phyloP scores from a whole-genome alignment of 2,329 filamentous ascomycete genomes.

The Fusarium goolgardi region DNA sequence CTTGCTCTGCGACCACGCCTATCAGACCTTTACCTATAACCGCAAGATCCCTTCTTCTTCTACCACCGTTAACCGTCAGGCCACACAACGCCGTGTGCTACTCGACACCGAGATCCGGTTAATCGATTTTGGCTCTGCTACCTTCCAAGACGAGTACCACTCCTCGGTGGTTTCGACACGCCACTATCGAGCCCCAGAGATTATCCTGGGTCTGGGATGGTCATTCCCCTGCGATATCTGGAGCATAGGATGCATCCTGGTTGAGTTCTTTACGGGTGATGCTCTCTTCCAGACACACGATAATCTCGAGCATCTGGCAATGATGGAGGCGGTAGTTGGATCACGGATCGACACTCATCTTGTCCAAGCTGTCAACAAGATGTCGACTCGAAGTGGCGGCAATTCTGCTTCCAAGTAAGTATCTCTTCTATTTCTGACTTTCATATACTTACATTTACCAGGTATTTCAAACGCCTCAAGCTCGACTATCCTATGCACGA shows the following conservation, averaged over 20 bases:
- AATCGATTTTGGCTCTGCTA: constrained; percentile 78
- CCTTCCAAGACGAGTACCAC: constrained; percentile 79
- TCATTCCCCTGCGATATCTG: constrained; percentile 79
- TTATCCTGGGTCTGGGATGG: constrained; percentile 77
- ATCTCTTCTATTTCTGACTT: neutral
- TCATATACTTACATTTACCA: constrained; percentile 51
- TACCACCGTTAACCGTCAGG: constrained; percentile 67
- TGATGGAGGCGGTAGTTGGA: constrained; percentile 78
- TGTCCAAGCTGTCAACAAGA: constrained; percentile 62
- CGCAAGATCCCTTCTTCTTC: constrained; percentile 76
- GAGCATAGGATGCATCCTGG: constrained; percentile 79
- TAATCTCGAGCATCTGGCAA: constrained; percentile 78
- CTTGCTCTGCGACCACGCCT: constrained; percentile 71
- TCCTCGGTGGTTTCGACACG: constrained; percentile 77
- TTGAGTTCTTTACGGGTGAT: constrained; percentile 78
- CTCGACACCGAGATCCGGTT: constrained; percentile 76
- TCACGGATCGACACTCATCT: constrained; percentile 68
- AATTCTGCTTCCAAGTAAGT: constrained; percentile 74
- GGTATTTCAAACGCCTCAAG: constrained; percentile 74
- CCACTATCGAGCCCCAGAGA: constrained; percentile 77
- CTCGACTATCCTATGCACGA: constrained; percentile 74
- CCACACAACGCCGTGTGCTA: constrained; percentile 72
- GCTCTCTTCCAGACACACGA: constrained; percentile 79
- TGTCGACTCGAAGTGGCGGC: constrained; percentile 65
- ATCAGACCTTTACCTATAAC: constrained; percentile 78